Conservation (phyloP, 139 green algal genomes). For the Pseudopediastrum boryanum region DNA sequence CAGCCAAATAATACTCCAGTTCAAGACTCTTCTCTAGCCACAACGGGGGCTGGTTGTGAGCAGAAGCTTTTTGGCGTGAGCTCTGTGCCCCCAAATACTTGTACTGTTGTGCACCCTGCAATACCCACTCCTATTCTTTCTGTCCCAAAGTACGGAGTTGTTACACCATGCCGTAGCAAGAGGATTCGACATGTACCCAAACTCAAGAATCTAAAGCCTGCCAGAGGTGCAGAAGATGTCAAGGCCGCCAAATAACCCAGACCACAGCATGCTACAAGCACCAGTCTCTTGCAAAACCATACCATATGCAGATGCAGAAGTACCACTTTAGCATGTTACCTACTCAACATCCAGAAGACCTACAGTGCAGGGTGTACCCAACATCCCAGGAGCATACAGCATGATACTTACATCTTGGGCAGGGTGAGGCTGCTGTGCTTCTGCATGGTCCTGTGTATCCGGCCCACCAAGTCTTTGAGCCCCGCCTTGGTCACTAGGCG, state of each 20-base stretch:
- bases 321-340: neutral
- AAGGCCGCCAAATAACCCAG: neutral
- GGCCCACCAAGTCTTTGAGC: conserved; percentile 24
- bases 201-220: too few relatives aligned
- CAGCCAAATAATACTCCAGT: too few relatives aligned
- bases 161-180: too few relatives aligned
- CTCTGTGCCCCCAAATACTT: too few relatives aligned
- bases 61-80: neutral
- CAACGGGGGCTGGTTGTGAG: neutral
- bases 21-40: too few relatives aligned
- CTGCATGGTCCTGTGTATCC: conserved; percentile 39
- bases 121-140: too few relatives aligned
- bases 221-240: neutral
- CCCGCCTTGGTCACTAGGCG: conserved; percentile 24
- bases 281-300: neutral
- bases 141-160: too few relatives aligned
- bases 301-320: neutral
- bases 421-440: conserved; percentile 20
- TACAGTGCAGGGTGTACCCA: neutral
- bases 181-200: too few relatives aligned
- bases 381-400: neutral
- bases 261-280: neutral
- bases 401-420: conserved; percentile 29
- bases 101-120: too few relatives aligned
- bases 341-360: neutral